Evolutionary conservation across 2,329 filamentous ascomycete genomes (phyloP), one percentile per base, ranked within the genome.

Genomic region (Epichloe brachyelytri): DNA sequence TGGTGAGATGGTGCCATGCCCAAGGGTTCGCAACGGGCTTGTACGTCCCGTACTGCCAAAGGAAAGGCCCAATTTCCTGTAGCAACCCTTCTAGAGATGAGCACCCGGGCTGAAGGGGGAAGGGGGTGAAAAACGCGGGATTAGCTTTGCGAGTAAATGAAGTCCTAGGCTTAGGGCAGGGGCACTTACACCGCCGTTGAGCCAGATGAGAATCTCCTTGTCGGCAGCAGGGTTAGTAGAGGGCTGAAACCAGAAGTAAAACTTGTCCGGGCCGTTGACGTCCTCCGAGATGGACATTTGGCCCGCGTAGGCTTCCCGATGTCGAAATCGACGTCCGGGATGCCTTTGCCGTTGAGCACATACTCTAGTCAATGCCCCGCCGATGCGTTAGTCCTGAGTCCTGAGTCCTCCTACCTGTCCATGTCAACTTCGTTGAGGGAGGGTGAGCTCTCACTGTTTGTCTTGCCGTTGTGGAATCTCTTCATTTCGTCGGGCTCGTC

Each of bases 51-150:
- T 78, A 73, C 62, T 85, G 78, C 83, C 83, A 87, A 3, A 76
- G 51, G 59, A 87, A 84, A 0, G 86, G 83, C 0, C 86, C 86
- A 58, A 88, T 90, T 59, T 91, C 86, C 46, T 87, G 84, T 6
- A 91, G 63, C 1, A 90, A 70, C 7, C 83, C 85, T 57, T 81
- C 76, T 8, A 87, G 72, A 1, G 81, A 85, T 36, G 71, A 73
- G 58, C 75, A 80, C 20, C 75, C 76, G 15, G 76, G 76, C 48
- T 55, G 30, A 15, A 22, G 0, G 2, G 26, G 20, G 4, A 3
- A 4, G 12, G 22, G 5, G 33, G 10, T 4, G 8, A 4, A 8
- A 30, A 4, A 17, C 8, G 20, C 26, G 10, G 19, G 7, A 22
- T 43, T 43, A 43, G 41, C 41, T 10, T 40, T 17, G 10, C 2